Percentiles rank a stretch among this genome's conserved stretches.
Evolutionary conservation across 1,284 basidiomycete species (phyloP).

Genomic region (Trametes versicolor): DNA sequence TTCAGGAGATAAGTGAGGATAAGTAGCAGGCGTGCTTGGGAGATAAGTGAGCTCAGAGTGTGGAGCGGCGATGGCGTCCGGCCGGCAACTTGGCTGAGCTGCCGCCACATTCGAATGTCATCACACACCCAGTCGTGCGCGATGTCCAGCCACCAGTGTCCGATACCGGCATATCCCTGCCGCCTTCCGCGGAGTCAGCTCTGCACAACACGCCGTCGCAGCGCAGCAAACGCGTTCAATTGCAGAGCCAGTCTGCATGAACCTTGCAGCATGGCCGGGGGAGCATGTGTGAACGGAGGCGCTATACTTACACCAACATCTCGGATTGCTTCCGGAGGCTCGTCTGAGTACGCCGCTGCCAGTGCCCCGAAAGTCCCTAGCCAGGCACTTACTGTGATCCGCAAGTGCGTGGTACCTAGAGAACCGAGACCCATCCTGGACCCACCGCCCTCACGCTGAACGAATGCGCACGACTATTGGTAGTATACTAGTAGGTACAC

Average conservation of each 20-base stretch:
- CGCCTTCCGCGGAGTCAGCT: background rate
- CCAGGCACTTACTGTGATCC: too few species aligned
- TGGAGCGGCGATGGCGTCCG: slow-evolving; percentile 9
- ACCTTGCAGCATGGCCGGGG: background rate
- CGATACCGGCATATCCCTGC: background rate
- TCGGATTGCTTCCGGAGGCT: too few species aligned
- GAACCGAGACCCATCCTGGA: too few species aligned
- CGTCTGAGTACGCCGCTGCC: too few species aligned
- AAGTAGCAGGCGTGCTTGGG: background rate
- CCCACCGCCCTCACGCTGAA: too few species aligned
- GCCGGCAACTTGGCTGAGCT: background rate
- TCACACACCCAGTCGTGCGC: slow-evolving; percentile 14
- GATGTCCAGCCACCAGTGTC: too few species aligned
- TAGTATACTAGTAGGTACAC: background rate
- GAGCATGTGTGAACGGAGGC: too few species aligned
- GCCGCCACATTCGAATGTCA: slow-evolving; percentile 10
- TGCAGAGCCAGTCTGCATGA: background rate
- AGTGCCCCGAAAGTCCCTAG: too few species aligned
- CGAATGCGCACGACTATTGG: too few species aligned
- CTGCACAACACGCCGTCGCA: background rate
- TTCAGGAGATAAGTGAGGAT: slow-evolving; percentile 7
- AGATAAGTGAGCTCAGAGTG: slow-evolving; percentile 9
- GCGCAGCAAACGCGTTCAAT: slow-evolving; percentile 4
- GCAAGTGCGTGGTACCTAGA: too few species aligned
- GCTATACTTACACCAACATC: too few species aligned